These are phyloP conservation scores for Radiomyces spectabilis DNA, from an alignment of 192 early-diverging fungal genomes.

Conservation along the genomic window DNA sequence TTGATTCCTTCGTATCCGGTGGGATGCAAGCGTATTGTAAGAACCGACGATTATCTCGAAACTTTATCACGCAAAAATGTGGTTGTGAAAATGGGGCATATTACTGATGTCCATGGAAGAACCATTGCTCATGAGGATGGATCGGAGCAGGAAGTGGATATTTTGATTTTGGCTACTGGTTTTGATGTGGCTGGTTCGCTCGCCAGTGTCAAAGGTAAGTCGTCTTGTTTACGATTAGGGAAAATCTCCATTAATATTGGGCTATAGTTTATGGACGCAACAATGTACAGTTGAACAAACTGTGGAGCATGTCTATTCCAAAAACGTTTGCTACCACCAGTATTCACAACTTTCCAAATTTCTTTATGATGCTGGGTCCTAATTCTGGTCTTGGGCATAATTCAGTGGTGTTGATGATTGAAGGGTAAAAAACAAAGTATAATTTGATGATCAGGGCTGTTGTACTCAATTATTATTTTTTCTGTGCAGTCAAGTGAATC, in stretches of 20 bases:
- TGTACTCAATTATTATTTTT: constrained; percentile 13
- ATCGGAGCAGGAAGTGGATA: constrained; percentile 26
- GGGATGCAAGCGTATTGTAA: constrained; percentile 35
- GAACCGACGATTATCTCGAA: constrained; percentile 20
- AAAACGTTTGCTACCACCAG: constrained; percentile 30
- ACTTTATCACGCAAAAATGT: constrained; percentile 22
- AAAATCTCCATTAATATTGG: constrained; percentile 12
- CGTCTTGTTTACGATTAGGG: constrained; percentile 1
- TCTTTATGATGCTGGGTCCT: constrained; percentile 48
- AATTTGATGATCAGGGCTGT: no score
- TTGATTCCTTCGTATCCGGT: constrained; percentile 29
- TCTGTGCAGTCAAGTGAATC: constrained; percentile 39
- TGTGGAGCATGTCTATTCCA: constrained; percentile 9
- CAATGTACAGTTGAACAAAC: constrained; percentile 8
- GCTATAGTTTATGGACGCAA: constrained; percentile 12
- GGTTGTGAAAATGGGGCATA: constrained; percentile 15
- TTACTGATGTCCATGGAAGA: constrained; percentile 19
- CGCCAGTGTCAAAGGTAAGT: constrained; percentile 18
- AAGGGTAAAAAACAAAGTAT: constrained; percentile 33
- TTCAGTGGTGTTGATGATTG: constrained; percentile 22
- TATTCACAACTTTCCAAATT: constrained; percentile 43
- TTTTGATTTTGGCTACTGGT: constrained; percentile 37
- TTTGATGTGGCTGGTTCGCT: constrained; percentile 27
- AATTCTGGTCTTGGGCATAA: constrained; percentile 44
- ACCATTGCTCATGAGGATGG: constrained; percentile 28